Evolutionary conservation across 2,329 filamentous ascomycete species (phyloP).

Genomic region (Whalleya microplaca): DNA sequence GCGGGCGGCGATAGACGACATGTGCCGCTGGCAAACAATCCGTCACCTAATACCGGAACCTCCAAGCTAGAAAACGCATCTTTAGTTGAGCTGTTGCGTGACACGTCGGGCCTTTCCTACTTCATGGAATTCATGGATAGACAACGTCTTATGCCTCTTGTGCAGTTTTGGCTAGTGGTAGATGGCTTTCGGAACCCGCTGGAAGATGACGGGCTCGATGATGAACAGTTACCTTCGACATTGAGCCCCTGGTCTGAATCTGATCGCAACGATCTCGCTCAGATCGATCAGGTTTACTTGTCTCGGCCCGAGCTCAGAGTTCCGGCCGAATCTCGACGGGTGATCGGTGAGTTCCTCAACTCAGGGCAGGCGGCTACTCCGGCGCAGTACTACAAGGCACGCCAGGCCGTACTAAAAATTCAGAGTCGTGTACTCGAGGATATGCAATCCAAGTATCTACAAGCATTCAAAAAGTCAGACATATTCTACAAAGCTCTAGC

Average conservation of each 20-base stretch:
- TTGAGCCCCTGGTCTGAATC: slow-evolving; percentile 77
- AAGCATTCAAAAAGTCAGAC: slow-evolving; percentile 88
- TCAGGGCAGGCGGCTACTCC: slow-evolving; percentile 77
- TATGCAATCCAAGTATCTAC: slow-evolving; percentile 80
- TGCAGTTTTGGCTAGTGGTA: slow-evolving; percentile 98
- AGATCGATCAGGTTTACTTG: slow-evolving; percentile 90
- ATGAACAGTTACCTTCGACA: slow-evolving; percentile 62
- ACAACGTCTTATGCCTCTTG: slow-evolving; percentile 80
- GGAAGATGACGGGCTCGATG: slow-evolving; percentile 79
- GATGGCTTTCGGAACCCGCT: slow-evolving; percentile 94
- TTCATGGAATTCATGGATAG: slow-evolving; percentile 99
- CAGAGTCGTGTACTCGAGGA: slow-evolving; percentile 84
- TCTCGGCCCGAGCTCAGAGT: slow-evolving; percentile 81
- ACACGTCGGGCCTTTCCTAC: slow-evolving; percentile 89
- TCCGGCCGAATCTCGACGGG: slow-evolving; percentile 66
- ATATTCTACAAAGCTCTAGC: slow-evolving; percentile 95
- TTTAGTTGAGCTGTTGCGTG: slow-evolving; percentile 83
- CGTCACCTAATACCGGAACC: slow-evolving; percentile 41
- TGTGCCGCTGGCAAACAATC: slow-evolving; percentile 36
- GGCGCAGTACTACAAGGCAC: slow-evolving; percentile 80
- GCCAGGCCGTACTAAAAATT: slow-evolving; percentile 77
- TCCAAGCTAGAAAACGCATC: slow-evolving; percentile 75
- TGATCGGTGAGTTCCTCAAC: slow-evolving; percentile 77
- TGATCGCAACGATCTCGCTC: slow-evolving; percentile 83
- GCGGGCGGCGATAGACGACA: slow-evolving; percentile 60